Percentiles rank a stretch among this genome's conserved stretches.
Evolutionary conservation across 306 rosid species (phyloP).

Genomic region (Cicer bijugum): DNA sequence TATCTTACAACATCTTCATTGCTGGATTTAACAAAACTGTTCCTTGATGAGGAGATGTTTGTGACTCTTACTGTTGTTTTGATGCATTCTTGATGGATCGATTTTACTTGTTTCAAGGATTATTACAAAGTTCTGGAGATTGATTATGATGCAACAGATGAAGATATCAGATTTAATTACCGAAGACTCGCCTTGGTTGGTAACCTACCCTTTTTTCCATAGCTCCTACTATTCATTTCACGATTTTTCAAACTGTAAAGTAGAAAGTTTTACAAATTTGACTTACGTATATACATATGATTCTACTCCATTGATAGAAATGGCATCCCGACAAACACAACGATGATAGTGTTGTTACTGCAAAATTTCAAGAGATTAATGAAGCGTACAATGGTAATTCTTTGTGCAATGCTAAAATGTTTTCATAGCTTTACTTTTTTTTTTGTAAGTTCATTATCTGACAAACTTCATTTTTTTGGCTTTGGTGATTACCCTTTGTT

Average conservation of each 20-base stretch:
- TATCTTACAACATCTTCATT: background rate
- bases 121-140: conserved; percentile 78
- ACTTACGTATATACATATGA: conserved; percentile 38
- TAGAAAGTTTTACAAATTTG: conserved; percentile 11
- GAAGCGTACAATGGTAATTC: conserved; percentile 74
- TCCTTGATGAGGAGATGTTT: conserved; percentile 16
- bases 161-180: conserved; percentile 66
- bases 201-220: conserved; percentile 34
- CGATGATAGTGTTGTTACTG: conserved; percentile 59
- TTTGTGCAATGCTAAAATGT: background rate
- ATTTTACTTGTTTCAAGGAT: conserved; percentile 54
- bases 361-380: conserved; percentile 77
- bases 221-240: conserved; percentile 28
- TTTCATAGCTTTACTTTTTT: background rate
- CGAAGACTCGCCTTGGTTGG: conserved; percentile 76
- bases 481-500: conserved; percentile 9
- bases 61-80: conserved; percentile 20
- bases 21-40: background rate
- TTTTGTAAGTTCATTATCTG: conserved; percentile 22
- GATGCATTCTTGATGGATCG: conserved; percentile 31
- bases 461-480: conserved; percentile 14
- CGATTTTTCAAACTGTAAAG: conserved; percentile 8
- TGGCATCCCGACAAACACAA: conserved; percentile 88
- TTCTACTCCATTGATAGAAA: conserved; percentile 55
- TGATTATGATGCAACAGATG: conserved; percentile 77